These are phyloP conservation scores for Cucurbitaria berberidis DNA, from an alignment of 2,329 filamentous ascomycete species.

Conservation along the genomic window DNA sequence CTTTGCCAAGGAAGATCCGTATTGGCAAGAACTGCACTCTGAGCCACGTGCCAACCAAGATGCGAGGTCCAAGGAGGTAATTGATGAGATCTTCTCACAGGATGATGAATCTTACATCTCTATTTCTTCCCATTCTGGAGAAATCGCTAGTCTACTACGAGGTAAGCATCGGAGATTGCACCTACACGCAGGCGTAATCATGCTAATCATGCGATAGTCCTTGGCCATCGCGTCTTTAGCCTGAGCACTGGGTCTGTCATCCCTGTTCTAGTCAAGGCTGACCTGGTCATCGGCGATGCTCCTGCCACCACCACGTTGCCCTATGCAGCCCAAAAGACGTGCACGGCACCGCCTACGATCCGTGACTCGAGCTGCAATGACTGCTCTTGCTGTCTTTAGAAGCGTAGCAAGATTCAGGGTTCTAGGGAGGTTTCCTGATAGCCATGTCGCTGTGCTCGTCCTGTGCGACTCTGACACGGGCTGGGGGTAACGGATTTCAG, in stretches of 20 bases:
- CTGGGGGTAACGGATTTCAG: too few species aligned
- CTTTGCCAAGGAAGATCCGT: constrained; percentile 64
- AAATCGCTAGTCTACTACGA: constrained; percentile 61
- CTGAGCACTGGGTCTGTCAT: constrained; percentile 72
- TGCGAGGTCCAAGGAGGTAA: constrained; percentile 51
- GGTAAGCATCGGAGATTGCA: constrained; percentile 17
- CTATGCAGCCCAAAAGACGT: constrained; percentile 34
- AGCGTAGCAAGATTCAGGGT: not conserved
- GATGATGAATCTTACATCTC: constrained; percentile 59
- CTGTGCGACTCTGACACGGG: too few species aligned
- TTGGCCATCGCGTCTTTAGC: constrained; percentile 67
- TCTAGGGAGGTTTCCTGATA: not conserved
- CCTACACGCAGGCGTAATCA: not conserved
- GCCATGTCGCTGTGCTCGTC: not conserved
- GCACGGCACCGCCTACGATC: constrained; percentile 36
- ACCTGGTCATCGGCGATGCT: constrained; percentile 48
- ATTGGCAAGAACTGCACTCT: constrained; percentile 57
- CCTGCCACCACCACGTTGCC: constrained; percentile 41
- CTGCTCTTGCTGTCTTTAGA: constrained; percentile 42
- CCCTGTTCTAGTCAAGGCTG: constrained; percentile 69
- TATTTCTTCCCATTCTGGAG: constrained; percentile 65
- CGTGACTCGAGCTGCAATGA: constrained; percentile 43
- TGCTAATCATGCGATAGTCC: constrained; percentile 43
- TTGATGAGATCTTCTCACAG: constrained; percentile 61
- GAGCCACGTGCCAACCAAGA: constrained; percentile 61